A percentile compares a stretch with the other conserved stretches of the same genome.
Conservation (phyloP, 768 basidiomycete species). For the Boletellus ananiceps region DNA sequence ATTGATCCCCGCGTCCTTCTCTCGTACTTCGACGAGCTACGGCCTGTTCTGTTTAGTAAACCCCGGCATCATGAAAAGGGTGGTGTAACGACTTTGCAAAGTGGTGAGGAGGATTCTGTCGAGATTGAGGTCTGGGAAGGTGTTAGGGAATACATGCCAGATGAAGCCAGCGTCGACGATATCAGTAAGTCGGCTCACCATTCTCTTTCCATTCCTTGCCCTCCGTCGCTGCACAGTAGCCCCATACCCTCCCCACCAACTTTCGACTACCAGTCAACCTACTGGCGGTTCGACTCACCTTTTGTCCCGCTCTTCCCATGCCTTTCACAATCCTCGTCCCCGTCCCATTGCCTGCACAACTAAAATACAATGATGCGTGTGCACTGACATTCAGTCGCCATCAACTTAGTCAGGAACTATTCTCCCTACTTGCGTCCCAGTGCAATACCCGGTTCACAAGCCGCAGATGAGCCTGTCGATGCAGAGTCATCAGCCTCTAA, state of each 20-base stretch:
- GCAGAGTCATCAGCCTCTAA: constrained; percentile 1
- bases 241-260: constrained; percentile 20
- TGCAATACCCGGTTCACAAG: constrained; percentile 13
- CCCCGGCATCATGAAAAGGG: neutral
- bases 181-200: constrained; percentile 64
- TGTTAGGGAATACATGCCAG: constrained; percentile 64
- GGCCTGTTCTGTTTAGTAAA: constrained; percentile 53
- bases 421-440: constrained; percentile 67
- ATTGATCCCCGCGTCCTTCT: constrained; percentile 82
- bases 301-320: constrained; percentile 22
- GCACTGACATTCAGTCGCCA: constrained; percentile 78
- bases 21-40: constrained; percentile 74
- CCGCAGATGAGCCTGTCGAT: constrained; percentile 4
- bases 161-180: constrained; percentile 68
- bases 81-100: neutral
- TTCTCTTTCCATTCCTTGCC: constrained; percentile 18
- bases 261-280: constrained; percentile 27
- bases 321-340: constrained; percentile 30
- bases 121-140: constrained; percentile 71
- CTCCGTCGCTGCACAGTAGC: constrained; percentile 16
- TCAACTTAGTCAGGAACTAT: constrained; percentile 89
- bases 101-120: constrained; percentile 36
- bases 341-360: constrained; percentile 21
- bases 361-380: constrained; percentile 31
- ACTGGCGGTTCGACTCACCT: constrained; percentile 21